Base-by-base conservation (phyloP, 345 rosid genomes). In the Rubroshorea leprosula region DNA sequence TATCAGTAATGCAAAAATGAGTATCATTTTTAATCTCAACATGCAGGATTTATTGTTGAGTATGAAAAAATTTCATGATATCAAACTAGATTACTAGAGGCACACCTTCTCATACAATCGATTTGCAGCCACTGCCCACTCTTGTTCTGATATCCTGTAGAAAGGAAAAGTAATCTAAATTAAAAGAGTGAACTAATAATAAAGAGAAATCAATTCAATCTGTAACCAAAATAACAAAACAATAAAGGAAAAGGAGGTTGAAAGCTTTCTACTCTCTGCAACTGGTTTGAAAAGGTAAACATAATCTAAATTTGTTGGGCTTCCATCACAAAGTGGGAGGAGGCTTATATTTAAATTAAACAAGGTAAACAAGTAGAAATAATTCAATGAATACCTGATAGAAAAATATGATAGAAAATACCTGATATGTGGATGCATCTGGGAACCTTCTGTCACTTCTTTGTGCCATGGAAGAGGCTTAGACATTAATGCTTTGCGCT, bases 71-170 rank as follows among this genome's bases (percentile, higher is more conserved):
- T 48, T 46, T 45, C 41, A 18, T 15, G 3, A 45, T 45, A 61
- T 27, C 46, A 27, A 29, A 17, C 38, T 35, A n/a, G n/a, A n/a
- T n/a, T n/a, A n/a, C n/a, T n/a, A 23, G 60, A 54, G 61, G 46
- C 62, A 51, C 16, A 89, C 97, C 91, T 86, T 86, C 72, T 84
- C 95, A 71, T 62, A 24, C 67, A 83, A 55, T 17, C 86, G 64
- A 56, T 86, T 84, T 61, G 74, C 65, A 62, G 82, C 76, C 35
- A 31, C 54, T 11, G 87, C 85, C 97, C 97, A 86, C 31, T 71
- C 77, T 49, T 69, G 60, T 68, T 80, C 87, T 56, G 83, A 73
- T 49, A 20, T 41, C 26, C 96, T 85, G 88, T 68, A 71, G 55
- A 70, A 53, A 35, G 49, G 54, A 57, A 64, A 49, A 49, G 27